Percentiles rank a stretch among this genome's conserved stretches.
These are phyloP conservation scores for Bipolaris oryzae DNA, from an alignment of 2,329 filamentous ascomycete genomes.

Conservation along the genomic window DNA sequence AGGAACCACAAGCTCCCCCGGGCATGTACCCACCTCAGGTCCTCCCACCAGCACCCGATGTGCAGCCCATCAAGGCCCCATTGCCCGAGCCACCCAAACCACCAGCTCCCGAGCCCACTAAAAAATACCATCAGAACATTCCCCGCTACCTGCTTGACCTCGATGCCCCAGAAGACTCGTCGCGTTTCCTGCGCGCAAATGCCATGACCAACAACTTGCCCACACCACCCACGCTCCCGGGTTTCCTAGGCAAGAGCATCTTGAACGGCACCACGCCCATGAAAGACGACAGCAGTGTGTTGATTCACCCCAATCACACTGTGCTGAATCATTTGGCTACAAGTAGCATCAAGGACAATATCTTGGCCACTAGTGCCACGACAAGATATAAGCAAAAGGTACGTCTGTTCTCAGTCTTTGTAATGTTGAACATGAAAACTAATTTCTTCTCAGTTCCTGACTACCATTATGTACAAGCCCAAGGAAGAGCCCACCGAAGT, in stretches of 20 bases:
- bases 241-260: slow-evolving; percentile 93
- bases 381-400: slow-evolving; percentile 98
- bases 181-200: slow-evolving; percentile 74
- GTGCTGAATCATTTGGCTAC: slow-evolving; percentile 96
- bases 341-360: slow-evolving; percentile 96
- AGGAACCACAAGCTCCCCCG: slow-evolving; percentile 32
- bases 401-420: slow-evolving; percentile 26
- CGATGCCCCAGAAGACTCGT: slow-evolving; percentile 80
- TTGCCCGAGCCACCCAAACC: slow-evolving; percentile 38
- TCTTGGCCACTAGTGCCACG: slow-evolving; percentile 92
- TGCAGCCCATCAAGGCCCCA: slow-evolving; percentile 30
- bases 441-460: slow-evolving; percentile 74
- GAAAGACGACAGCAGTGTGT: slow-evolving; percentile 97
- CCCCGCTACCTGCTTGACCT: slow-evolving; percentile 86
- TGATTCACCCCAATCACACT: slow-evolving; percentile 96
- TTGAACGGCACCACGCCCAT: slow-evolving; percentile 88
- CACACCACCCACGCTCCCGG: slow-evolving; percentile 81
- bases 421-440: slow-evolving; percentile 14
- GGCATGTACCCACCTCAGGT: slow-evolving; percentile 44
- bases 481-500: slow-evolving; percentile 56
- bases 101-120: slow-evolving; percentile 39
- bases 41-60: slow-evolving; percentile 52
- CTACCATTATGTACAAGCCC: slow-evolving; percentile 96
- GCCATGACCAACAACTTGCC: slow-evolving; percentile 79
- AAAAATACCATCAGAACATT: slow-evolving; percentile 73